phyloP scores from a whole-genome alignment of 371 early-diverging fungal genomes.

The Capillidium rhysosporum region DNA sequence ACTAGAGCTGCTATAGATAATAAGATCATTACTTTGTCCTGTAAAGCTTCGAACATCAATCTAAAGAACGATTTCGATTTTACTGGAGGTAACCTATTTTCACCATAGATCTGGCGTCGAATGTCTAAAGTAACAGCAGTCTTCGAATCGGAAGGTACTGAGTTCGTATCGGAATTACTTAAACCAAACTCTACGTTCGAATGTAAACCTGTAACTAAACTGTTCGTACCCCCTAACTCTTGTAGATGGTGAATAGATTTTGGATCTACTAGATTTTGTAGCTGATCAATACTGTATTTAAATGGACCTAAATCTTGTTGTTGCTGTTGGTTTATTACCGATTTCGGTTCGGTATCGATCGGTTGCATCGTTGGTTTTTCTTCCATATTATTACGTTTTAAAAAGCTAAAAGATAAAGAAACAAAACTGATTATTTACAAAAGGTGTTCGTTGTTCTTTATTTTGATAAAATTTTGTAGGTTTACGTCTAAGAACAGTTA shows the following conservation, averaged over 20 bases:
- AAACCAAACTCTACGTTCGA: slow-evolving; percentile 45
- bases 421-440: no score
- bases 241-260: slow-evolving; percentile 15
- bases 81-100: slow-evolving; percentile 7
- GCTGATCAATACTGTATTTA: background rate
- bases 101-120: slow-evolving; percentile 48
- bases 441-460: no score
- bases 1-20: slow-evolving; percentile 62
- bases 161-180: slow-evolving; percentile 26
- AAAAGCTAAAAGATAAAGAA: no score
- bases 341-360: no score
- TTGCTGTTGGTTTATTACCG: no score
- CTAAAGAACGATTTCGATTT: background rate
- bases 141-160: slow-evolving; percentile 12
- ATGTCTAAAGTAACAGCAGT: slow-evolving; percentile 17
- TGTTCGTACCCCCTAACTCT: slow-evolving; percentile 38
- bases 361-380: no score
- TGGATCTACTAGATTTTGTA: slow-evolving; percentile 3
- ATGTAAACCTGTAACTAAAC: slow-evolving; percentile 31
- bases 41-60: slow-evolving; percentile 1
- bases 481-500: no score
- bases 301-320: no score
- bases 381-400: no score
- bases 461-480: no score
- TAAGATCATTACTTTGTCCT: slow-evolving; percentile 23